Conservation (phyloP, 2,329 filamentous ascomycete genomes). For the Amphichorda felina region DNA sequence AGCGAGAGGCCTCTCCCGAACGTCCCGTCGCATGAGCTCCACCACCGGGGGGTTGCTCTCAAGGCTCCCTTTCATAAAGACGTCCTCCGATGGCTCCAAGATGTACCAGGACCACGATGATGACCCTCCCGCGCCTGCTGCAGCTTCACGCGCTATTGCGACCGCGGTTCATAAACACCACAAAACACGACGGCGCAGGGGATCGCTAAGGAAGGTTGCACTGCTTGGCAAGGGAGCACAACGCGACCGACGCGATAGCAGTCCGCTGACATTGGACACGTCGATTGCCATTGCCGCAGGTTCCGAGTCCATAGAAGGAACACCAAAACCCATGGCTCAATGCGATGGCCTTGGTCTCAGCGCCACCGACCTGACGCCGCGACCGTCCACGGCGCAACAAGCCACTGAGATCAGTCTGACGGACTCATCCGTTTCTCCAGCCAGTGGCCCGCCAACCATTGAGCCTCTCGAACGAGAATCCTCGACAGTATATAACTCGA, state of each 20-base stretch:
- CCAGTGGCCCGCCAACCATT: background rate
- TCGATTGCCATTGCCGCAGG: too few species aligned
- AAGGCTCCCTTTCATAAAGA: conserved; percentile 56
- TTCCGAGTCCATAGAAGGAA: too few species aligned
- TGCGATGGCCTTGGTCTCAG: conserved; percentile 31
- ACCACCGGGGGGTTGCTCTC: conserved; percentile 31
- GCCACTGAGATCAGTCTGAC: conserved; percentile 4
- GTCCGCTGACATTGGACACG: conserved; percentile 29
- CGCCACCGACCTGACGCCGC: conserved; percentile 32
- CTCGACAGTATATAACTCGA: conserved; percentile 37
- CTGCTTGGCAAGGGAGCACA: conserved; percentile 64
- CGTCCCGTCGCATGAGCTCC: too few species aligned
- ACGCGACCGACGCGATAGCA: conserved; percentile 44
- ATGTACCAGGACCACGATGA: conserved; percentile 19
- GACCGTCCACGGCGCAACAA: conserved; percentile 33
- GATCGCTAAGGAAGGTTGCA: conserved; percentile 79
- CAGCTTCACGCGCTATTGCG: conserved; percentile 13
- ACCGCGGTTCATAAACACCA: conserved; percentile 17
- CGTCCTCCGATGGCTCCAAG: conserved; percentile 14
- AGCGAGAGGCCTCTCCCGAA: too few species aligned
- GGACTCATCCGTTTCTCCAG: background rate
- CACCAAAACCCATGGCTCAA: conserved; percentile 11
- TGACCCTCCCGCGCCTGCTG: conserved; percentile 2
- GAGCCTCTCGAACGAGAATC: conserved; percentile 7
- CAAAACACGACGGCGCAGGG: conserved; percentile 58